Conservation (phyloP, 1,139 yeast genomes). For the Casaregolazyma lundiana region DNA sequence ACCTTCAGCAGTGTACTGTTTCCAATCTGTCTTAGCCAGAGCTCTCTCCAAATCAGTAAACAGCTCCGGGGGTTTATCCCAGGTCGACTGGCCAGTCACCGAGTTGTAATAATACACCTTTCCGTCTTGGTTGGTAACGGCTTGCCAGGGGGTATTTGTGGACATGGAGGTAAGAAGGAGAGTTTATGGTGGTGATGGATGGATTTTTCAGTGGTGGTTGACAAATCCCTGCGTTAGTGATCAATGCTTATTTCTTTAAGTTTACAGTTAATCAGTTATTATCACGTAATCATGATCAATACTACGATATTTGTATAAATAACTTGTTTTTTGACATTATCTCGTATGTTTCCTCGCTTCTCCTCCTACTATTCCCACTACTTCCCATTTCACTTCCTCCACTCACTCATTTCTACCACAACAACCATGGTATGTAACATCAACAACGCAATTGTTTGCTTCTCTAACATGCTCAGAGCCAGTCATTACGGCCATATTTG, state of each 20-base stretch:
- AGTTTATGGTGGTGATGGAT: no score
- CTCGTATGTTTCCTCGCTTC: no score
- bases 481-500: slow-evolving; percentile 91
- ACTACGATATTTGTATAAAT: no score
- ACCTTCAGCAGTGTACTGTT: slow-evolving; percentile 57
- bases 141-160: slow-evolving; percentile 48
- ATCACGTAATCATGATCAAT: no score
- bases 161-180: not conserved
- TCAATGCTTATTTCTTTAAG: no score
- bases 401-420: not conserved
- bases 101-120: slow-evolving; percentile 66
- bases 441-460: not conserved
- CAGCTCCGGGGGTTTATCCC: slow-evolving; percentile 71
- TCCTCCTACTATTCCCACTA: no score
- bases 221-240: no score
- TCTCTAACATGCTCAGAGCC: slow-evolving; percentile 36
- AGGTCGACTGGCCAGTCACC: slow-evolving; percentile 63
- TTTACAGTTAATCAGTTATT: no score
- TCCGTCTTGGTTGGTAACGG: slow-evolving; percentile 60
- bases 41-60: slow-evolving; percentile 34
- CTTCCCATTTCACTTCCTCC: not conserved
- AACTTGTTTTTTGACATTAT: no score
- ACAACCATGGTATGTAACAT: not conserved
- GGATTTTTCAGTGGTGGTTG: no score
- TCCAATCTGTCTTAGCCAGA: slow-evolving; percentile 52